phyloP scores from a whole-genome alignment of 2,329 filamentous ascomycete species.

The Aspergillus sp. region DNA sequence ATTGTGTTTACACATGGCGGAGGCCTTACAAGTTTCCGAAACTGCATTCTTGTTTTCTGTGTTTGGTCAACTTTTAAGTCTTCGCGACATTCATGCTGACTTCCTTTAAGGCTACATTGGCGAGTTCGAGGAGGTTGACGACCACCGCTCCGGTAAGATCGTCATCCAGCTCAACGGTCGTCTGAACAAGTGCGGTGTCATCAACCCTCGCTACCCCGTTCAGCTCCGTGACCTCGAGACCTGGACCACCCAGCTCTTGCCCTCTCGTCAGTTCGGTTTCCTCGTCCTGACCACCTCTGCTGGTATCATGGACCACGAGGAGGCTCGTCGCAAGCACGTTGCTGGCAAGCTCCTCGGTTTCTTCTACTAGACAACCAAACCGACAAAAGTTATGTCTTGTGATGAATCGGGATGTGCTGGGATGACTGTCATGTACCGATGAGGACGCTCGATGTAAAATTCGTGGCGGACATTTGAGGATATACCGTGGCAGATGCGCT shows the following conservation, averaged over 20 bases:
- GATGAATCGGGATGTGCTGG: slow-evolving; percentile 16
- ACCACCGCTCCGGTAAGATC: slow-evolving; percentile 99
- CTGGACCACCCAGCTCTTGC: slow-evolving; percentile 98
- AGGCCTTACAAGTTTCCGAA: slow-evolving; percentile 97
- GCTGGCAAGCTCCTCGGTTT: slow-evolving; percentile 99
- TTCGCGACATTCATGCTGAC: slow-evolving; percentile 71
- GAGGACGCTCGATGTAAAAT: slow-evolving; percentile 16
- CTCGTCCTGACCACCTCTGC: slow-evolving; percentile 98
- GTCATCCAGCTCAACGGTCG: slow-evolving; percentile 99
- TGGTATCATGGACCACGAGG: slow-evolving; percentile 99
- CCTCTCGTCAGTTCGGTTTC: slow-evolving; percentile 99
- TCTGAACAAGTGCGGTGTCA: slow-evolving; percentile 99
- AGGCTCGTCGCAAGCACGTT: slow-evolving; percentile 98
- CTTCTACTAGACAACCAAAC: slow-evolving; percentile 70
- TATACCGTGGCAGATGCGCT: slow-evolving; percentile 18
- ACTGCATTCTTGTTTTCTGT: slow-evolving; percentile 43
- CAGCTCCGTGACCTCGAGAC: slow-evolving; percentile 97
- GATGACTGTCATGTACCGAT: slow-evolving; percentile 11
- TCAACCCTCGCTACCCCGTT: slow-evolving; percentile 99
- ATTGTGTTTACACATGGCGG: slow-evolving; percentile 52
- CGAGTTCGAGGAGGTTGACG: slow-evolving; percentile 98
- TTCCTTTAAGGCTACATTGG: slow-evolving; percentile 78
- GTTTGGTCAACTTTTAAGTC: slow-evolving; percentile 88
- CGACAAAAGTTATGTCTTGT: slow-evolving; percentile 19
- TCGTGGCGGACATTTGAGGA: slow-evolving; percentile 19